Base-by-base conservation (phyloP, 805 yeast species). In the Metschnikowia koreensis region DNA sequence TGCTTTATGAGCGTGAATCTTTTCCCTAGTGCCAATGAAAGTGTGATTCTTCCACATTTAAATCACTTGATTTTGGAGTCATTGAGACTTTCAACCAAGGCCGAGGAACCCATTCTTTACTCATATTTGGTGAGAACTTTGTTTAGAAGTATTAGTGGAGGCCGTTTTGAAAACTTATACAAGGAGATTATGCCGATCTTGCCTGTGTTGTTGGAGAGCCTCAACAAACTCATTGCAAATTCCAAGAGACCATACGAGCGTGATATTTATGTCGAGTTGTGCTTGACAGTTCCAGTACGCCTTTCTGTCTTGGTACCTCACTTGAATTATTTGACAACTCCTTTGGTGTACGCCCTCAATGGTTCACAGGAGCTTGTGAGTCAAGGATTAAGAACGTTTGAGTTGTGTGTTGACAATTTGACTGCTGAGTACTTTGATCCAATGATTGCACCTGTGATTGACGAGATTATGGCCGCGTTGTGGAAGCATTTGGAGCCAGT, bases 401-500 rank as follows among this genome's bases (percentile, higher is more conserved):
- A 94, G 65, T 76, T 94, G 7, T 94, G 99, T 65, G 97, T 94
- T 26, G 99, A 94, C 63, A 94, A 96, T 62, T 70, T 94, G 54
- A 96, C 98, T 0, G 96, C 98, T 0, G 96, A 92, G 58, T 94
- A 92, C 67, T 91, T 94, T 67, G 99, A 94, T 62, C 98, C 99
- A 2, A 92, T 94, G 65, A 84, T 94, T 54, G 97, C 92, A 63
- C 98, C 99, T 0, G 97, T 92, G 1, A 84, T 93, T 48, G 96
- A 89, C 54, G 97, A 94, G 60, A 91, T 96, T 1, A 88, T 92
- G 89, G 84, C 86, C 38, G 96, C 97, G 0, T 74, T 94, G 34
- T 94, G 97, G 93, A 85, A 82, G 55, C 94, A 93, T 60, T 70
- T 94, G 58, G 84, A 84, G 61, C 99, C 99, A 1, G 79, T 92